Percentiles rank a stretch among this genome's conserved stretches.
These are phyloP conservation scores for Backusella macrospora DNA, from an alignment of 192 early-diverging fungal species.

Conservation along the genomic window DNA sequence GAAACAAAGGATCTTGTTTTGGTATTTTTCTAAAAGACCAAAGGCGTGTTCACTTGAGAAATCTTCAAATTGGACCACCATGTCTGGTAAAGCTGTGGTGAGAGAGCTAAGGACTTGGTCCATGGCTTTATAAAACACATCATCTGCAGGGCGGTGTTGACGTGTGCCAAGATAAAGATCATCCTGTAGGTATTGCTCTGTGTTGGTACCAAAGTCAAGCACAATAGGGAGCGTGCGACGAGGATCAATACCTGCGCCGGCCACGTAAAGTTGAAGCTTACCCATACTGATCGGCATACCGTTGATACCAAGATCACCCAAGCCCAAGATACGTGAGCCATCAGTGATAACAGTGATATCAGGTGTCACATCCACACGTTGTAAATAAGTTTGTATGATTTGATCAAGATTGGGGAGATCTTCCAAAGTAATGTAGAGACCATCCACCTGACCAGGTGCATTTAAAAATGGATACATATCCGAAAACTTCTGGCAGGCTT, in stretches of 20 bases:
- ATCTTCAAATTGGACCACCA: constrained; percentile 97
- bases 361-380: constrained; percentile 53
- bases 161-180: constrained; percentile 88
- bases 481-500: constrained; percentile 87
- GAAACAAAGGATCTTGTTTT: constrained; percentile 79
- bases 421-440: constrained; percentile 83
- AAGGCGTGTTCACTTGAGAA: constrained; percentile 93
- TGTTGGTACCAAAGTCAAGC: constrained; percentile 93
- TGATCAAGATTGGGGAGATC: constrained; percentile 75
- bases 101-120: constrained; percentile 81
- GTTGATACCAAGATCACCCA: constrained; percentile 93
- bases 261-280: constrained; percentile 92
- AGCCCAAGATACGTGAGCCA: constrained; percentile 90
- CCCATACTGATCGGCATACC: constrained; percentile 96
- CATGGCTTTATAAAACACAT: constrained; percentile 77
- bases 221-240: constrained; percentile 86
- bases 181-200: constrained; percentile 76
- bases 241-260: constrained; percentile 85
- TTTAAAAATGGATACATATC: constrained; percentile 86
- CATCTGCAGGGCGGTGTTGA: constrained; percentile 65
- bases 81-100: constrained; percentile 68
- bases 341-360: constrained; percentile 96
- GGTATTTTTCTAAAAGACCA: constrained; percentile 78
- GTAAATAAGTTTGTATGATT: constrained; percentile 80
- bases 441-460: constrained; percentile 70